phyloP scores from a whole-genome alignment of 2,329 filamentous ascomycete genomes.

The Dryadomyces quercus-mongolicae region DNA sequence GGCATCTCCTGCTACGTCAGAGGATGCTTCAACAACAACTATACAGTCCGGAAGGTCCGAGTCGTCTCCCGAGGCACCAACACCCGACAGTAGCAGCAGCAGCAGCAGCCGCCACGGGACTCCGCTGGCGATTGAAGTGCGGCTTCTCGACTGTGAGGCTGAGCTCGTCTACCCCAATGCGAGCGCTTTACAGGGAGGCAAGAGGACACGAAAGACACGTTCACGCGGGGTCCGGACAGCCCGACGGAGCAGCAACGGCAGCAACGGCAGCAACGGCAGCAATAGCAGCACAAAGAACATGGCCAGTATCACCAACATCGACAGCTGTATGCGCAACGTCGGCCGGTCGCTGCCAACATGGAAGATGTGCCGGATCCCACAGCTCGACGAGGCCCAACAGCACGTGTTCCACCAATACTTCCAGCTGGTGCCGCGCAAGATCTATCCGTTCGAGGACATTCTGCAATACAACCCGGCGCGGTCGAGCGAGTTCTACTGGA shows the following conservation, averaged over 20 bases:
- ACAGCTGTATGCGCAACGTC: not conserved
- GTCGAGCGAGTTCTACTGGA: constrained; percentile 15
- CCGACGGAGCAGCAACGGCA: not conserved
- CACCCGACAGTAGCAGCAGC: not conserved
- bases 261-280: not conserved
- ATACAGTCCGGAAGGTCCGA: not conserved
- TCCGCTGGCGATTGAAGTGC: no score
- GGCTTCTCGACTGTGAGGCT: not conserved
- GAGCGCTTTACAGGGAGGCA: not conserved
- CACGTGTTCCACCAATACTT: constrained; percentile 18
- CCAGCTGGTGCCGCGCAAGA: constrained; percentile 16
- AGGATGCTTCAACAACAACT: not conserved
- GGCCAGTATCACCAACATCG: not conserved
- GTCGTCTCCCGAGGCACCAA: not conserved
- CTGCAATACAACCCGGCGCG: constrained; percentile 19
- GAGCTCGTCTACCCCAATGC: not conserved
- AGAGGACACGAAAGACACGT: not conserved
- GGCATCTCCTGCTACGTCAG: not conserved
- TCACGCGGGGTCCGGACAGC: not conserved
- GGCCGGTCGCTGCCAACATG: constrained; percentile 8
- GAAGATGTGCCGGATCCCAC: constrained; percentile 8
- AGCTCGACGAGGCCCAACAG: constrained; percentile 16
- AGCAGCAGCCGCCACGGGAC: not conserved
- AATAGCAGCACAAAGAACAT: not conserved
- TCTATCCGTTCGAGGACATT: constrained; percentile 21